Percentiles rank a stretch among this genome's conserved stretches.
These are phyloP conservation scores for Monosporascus ibericus DNA, from an alignment of 2,329 filamentous ascomycete species.

Conservation along the genomic window DNA sequence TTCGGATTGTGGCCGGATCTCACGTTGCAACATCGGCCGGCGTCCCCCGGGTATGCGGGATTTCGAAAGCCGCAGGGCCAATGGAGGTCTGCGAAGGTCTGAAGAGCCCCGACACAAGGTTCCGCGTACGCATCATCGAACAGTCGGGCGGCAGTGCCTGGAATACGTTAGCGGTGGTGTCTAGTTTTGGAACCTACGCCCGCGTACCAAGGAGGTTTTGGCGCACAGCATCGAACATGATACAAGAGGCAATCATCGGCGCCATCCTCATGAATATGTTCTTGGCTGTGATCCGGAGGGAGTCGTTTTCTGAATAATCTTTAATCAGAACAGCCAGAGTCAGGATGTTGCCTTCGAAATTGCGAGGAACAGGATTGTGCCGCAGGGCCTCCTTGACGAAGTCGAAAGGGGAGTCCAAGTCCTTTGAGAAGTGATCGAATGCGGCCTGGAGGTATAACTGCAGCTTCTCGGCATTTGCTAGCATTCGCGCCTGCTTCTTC, in stretches of 20 bases:
- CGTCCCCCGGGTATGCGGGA: slow-evolving; percentile 14
- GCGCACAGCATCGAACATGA: slow-evolving; percentile 27
- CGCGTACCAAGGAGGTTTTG: slow-evolving; percentile 22
- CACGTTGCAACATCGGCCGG: slow-evolving; percentile 25
- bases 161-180: not conserved
- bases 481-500: slow-evolving; percentile 36
- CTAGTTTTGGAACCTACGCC: not conserved
- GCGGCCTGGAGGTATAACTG: slow-evolving; percentile 27
- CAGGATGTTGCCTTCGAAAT: slow-evolving; percentile 26
- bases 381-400: slow-evolving; percentile 27
- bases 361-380: slow-evolving; percentile 24
- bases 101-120: slow-evolving; percentile 22
- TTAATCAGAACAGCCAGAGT: slow-evolving; percentile 23
- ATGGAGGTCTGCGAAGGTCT: slow-evolving; percentile 24
- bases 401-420: slow-evolving; percentile 26
- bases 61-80: slow-evolving; percentile 25
- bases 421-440: slow-evolving; percentile 25
- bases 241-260: slow-evolving; percentile 26
- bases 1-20: slow-evolving; percentile 26
- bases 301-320: slow-evolving; percentile 11
- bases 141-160: slow-evolving; percentile 24
- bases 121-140: slow-evolving; percentile 25
- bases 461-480: slow-evolving; percentile 22
- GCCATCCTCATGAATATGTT: slow-evolving; percentile 25
- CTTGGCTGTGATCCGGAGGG: slow-evolving; percentile 17